These are phyloP conservation scores for Populus simonii DNA, from an alignment of 345 rosid genomes.

Conservation along the genomic window DNA sequence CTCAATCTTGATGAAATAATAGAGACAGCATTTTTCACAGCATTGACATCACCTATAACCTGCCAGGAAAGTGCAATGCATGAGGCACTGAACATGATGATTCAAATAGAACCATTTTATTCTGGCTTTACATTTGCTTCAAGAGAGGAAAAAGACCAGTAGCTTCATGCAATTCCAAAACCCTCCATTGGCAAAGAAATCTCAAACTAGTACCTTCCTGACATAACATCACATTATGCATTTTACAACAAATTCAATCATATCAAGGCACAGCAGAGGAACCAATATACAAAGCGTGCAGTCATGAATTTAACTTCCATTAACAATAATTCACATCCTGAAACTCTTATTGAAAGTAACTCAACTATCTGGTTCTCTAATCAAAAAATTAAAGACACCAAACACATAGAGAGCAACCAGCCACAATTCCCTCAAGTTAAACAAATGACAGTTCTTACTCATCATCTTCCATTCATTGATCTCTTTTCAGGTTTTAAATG, in stretches of 20 bases:
- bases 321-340: background rate
- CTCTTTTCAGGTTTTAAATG: background rate
- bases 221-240: background rate
- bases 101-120: background rate
- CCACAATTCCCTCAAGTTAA: background rate
- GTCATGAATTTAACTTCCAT: background rate
- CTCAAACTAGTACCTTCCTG: background rate
- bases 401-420: background rate
- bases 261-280: background rate
- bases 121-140: background rate
- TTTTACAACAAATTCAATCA: background rate
- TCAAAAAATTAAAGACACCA: background rate
- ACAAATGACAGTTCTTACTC: constrained; percentile 5
- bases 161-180: background rate
- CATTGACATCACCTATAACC: constrained; percentile 81
- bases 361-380: background rate
- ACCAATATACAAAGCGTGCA: background rate
- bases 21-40: constrained; percentile 75
- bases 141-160: background rate
- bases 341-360: background rate
- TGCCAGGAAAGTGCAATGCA: constrained; percentile 28
- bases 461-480: background rate
- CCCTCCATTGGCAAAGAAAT: constrained; percentile 6
- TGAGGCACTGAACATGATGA: background rate
- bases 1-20: constrained; percentile 76